Evolutionary conservation across 2,329 filamentous ascomycete genomes (phyloP), one percentile per base, ranked within the genome.

Genomic region (Chaetomium sp.): DNA sequence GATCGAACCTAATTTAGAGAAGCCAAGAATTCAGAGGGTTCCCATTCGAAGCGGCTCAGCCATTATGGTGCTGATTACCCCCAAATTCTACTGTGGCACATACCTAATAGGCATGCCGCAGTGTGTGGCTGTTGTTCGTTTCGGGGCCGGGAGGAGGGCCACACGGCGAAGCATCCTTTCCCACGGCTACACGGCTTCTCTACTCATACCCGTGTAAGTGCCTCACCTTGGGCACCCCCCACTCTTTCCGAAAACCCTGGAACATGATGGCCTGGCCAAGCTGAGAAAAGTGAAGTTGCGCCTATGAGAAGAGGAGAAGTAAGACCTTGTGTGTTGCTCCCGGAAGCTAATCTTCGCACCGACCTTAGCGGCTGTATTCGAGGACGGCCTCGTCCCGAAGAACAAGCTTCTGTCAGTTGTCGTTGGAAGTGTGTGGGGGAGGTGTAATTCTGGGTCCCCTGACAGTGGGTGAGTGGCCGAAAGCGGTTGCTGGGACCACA

Each of bases 321-420:
- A 38, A 37, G 4, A 49, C 6, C 41, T 40, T 44, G 52, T 44
- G 41, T 49, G 46, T 41, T 54, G 37, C 40, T 50, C 47, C 40
- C 46, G 46, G 41, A 48, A 48, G 37, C 33, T 48, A 3, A 34
- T 32, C 19, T 32, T 27, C 19, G 19, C 19, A 45, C 34, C 14
- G 12, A 19, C 19, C 19, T 34, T 45, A 12, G 42, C 19, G 19
- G 19, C 19, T 27, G 19, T 27, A 27, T 27, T 27, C 19, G 19
- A 27, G 19, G 19, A 27, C 19, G 19, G 2, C 19, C 19, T 27
- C 19, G 19, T 27, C 19, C 19, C 19, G 19, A 27, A 27, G 19
- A 27, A 27, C 19, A 27, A 27, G 19, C 19, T 27, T 27, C 19
- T 27, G 19, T 27, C 19, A 27, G 19, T 27, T 27, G 19, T 27